Evolutionary conservation across 805 yeast genomes (phyloP), one percentile per base, ranked within the genome.

Genomic region (Yamadazyma ubonensis): DNA sequence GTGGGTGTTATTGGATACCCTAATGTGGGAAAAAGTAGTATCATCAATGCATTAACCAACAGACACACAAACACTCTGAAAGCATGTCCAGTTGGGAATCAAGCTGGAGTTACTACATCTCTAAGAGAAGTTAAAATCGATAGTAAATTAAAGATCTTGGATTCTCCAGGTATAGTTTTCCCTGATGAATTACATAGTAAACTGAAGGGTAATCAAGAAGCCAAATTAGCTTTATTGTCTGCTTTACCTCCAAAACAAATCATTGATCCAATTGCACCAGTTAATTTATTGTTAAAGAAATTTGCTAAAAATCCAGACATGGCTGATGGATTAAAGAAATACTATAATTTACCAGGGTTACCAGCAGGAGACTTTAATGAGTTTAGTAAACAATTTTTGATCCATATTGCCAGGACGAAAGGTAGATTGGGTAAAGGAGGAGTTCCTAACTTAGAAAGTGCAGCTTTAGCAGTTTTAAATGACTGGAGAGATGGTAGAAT

Each of bases 401-500:
- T 93, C 49, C 96, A 89, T 54, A 83, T 93, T 44, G 96, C 98
- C 18, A 82, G 99, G 61, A 78, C 81, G 52, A 81, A 88, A 62
- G 99, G 99, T 43, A 78, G 97, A 63, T 71, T 93, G 48, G 88
- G 96, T 36, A 84, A 78, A 56, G 96, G 96, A 30, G 99, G 99
- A 57, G 65, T 93, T 43, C 96, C 98, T 42, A 89, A 93, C 60
- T 61, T 93, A 47, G 83, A 79, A 43, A 75, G 90, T 48, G 96
- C 98, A 6, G 96, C 95, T 26, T 61, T 77, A 53, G 73, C 85
- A 26, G 83, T 93, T 9, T 71, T 93, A 57, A 87, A 78, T 54
- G 99, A 93, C 65, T 93, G 98, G 98, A 81, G 96, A 66, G 97
- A 90, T 62, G 99, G 99, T 43, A 79, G 93, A 59, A 80, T 93